Conservation (phyloP, 2,329 filamentous ascomycete genomes). For the Fusarium torulosum region DNA sequence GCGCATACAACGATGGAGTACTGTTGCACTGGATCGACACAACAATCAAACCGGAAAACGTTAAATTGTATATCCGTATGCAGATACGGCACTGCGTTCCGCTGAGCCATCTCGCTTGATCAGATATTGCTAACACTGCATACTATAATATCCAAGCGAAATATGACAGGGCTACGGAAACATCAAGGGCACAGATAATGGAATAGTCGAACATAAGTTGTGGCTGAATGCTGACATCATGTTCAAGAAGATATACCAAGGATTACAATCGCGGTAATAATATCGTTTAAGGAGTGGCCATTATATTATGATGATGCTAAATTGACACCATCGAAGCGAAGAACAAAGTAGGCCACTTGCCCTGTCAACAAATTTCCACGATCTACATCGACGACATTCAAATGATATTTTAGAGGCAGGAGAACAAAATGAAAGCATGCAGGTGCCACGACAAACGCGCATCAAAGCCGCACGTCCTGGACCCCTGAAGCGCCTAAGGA, state of each 20-base stretch:
- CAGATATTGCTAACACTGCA: constrained; percentile 10
- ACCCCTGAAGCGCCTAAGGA: constrained; percentile 32
- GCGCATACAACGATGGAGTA: not conserved
- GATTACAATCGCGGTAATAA: constrained; percentile 9
- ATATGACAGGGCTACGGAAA: constrained; percentile 2
- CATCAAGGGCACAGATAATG: constrained; percentile 3
- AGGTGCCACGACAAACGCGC: constrained; percentile 17
- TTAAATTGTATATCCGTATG: constrained; percentile 23
- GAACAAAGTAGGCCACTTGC: too few relatives aligned
- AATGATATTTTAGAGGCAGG: not conserved
- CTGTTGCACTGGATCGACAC: constrained; percentile 31
- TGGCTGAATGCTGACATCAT: constrained; percentile 46
- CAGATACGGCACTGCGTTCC: constrained; percentile 42
- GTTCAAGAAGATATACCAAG: constrained; percentile 24
- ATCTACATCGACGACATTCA: not conserved
- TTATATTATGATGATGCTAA: not conserved
- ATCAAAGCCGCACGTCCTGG: constrained; percentile 15
- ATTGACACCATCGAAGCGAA: too few relatives aligned
- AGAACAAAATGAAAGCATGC: not conserved
- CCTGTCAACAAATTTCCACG: not conserved
- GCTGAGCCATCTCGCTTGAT: constrained; percentile 35
- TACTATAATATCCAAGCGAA: constrained; percentile 28
- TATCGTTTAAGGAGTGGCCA: not conserved
- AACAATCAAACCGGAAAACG: constrained; percentile 19
- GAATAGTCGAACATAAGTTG: not conserved